phyloP scores from a whole-genome alignment of 345 rosid genomes.

The Orychophragmus violaceus region DNA sequence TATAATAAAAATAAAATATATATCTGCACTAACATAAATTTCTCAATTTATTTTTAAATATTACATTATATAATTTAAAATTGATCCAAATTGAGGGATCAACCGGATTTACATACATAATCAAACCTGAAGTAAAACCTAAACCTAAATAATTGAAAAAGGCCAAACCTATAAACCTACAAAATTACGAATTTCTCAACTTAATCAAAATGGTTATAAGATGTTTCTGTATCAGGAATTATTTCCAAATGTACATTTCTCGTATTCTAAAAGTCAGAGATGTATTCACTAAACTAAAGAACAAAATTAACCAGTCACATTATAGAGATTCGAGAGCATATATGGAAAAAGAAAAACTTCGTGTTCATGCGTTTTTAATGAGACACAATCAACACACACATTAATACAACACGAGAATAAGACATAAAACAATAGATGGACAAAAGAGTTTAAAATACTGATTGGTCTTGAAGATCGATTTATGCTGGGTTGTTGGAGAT shows the following conservation, averaged over 20 bases:
- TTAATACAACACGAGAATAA: not conserved
- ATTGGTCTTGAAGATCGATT: not conserved
- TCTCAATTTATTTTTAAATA: too few relatives aligned
- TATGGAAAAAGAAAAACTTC: not conserved
- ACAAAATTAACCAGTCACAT: not conserved
- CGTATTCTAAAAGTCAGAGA: not conserved
- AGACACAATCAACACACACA: not conserved
- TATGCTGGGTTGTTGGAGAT: slow-evolving; percentile 24
- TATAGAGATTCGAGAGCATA: not conserved
- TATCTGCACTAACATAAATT: too few relatives aligned
- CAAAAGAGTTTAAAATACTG: not conserved
- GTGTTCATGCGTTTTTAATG: not conserved
- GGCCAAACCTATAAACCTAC: too few relatives aligned
- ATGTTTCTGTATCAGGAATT: not conserved
- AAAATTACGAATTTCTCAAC: not conserved
- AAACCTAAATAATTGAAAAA: too few relatives aligned
- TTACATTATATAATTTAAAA: too few relatives aligned
- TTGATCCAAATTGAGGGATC: too few relatives aligned
- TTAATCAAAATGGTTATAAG: not conserved
- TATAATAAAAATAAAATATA: too few relatives aligned
- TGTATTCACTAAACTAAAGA: not conserved
- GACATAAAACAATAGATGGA: not conserved
- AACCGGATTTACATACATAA: too few relatives aligned
- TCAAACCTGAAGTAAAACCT: too few relatives aligned
- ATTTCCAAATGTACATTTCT: not conserved